These are phyloP conservation scores for Botrytis hyacinthi DNA, from an alignment of 2,329 filamentous ascomycete genomes.

Conservation along the genomic window DNA sequence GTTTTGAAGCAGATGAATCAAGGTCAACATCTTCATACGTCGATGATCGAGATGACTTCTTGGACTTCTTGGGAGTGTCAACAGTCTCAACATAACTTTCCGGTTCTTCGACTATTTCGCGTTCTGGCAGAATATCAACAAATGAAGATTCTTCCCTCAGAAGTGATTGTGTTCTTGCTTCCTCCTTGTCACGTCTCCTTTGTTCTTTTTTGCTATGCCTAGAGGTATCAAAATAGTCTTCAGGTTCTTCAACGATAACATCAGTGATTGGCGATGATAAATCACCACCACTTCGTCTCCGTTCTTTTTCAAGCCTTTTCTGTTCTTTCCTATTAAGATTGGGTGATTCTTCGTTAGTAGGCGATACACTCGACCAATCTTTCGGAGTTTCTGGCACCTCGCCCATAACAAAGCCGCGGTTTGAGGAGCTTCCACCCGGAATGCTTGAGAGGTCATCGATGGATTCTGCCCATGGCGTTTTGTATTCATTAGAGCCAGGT, in stretches of 20 bases:
- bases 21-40: constrained; percentile 25
- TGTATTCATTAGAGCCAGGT: constrained; percentile 53
- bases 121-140: constrained; percentile 24
- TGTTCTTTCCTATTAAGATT: constrained; percentile 43
- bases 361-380: constrained; percentile 39
- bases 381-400: constrained; percentile 47
- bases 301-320: constrained; percentile 47
- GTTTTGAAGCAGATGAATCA: background rate
- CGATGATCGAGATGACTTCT: constrained; percentile 36
- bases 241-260: constrained; percentile 32
- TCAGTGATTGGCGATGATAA: constrained; percentile 24
- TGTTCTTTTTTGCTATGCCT: constrained; percentile 50
- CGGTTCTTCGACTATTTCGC: constrained; percentile 33
- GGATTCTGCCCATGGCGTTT: constrained; percentile 50
- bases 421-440: constrained; percentile 21
- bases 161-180: constrained; percentile 39
- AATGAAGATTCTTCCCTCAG: constrained; percentile 32
- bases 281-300: constrained; percentile 33
- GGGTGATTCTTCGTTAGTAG: constrained; percentile 37
- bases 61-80: constrained; percentile 36
- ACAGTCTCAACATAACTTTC: constrained; percentile 35
- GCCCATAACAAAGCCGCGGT: constrained; percentile 47
- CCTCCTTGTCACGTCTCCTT: constrained; percentile 48
- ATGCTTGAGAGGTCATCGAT: constrained; percentile 43
- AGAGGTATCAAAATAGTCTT: constrained; percentile 31